These are phyloP conservation scores for Galerina sulciceps DNA, from an alignment of 768 basidiomycete genomes.

Conservation along the genomic window DNA sequence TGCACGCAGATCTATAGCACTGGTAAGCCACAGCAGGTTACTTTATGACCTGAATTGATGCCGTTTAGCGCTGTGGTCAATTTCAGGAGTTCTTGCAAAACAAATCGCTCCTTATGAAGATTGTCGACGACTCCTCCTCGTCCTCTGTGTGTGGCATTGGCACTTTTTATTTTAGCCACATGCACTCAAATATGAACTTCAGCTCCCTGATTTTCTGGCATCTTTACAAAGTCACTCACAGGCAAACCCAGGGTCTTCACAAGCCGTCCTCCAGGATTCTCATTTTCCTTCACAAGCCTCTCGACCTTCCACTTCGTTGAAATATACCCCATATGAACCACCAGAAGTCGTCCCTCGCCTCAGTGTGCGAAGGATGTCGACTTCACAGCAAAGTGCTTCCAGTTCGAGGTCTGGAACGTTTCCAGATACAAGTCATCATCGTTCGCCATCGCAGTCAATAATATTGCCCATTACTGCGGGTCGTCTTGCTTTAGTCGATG, in stretches of 20 bases:
- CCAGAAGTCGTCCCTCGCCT: conserved; percentile 57
- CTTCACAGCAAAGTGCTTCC: conserved; percentile 27
- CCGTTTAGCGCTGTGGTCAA: conserved; percentile 67
- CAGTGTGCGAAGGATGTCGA: conserved; percentile 33
- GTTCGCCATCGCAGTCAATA: background rate
- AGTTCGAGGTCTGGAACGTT: conserved; percentile 36
- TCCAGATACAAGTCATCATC: conserved; percentile 32
- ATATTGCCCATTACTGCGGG: conserved; percentile 40
- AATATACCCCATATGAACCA: conserved; percentile 73
- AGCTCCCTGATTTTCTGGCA: conserved; percentile 75
- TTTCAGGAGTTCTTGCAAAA: conserved; percentile 57
- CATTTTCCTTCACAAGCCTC: conserved; percentile 15
- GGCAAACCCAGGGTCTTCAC: conserved; percentile 7
- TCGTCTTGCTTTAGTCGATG: conserved; percentile 44
- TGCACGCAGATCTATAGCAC: conserved; percentile 58
- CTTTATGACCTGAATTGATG: background rate
- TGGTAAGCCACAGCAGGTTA: conserved; percentile 41
- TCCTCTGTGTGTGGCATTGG: conserved; percentile 48
- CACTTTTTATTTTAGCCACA: background rate
- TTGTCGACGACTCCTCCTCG: conserved; percentile 53
- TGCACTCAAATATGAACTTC: conserved; percentile 3
- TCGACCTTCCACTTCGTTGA: conserved; percentile 46
- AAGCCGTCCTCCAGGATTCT: conserved; percentile 18
- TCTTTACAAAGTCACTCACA: conserved; percentile 16
- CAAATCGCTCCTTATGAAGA: conserved; percentile 45